Evolutionary conservation across 2,329 filamentous ascomycete genomes (phyloP), one percentile per base, ranked within the genome.

Genomic region (Pseudofabraea citricarpa): DNA sequence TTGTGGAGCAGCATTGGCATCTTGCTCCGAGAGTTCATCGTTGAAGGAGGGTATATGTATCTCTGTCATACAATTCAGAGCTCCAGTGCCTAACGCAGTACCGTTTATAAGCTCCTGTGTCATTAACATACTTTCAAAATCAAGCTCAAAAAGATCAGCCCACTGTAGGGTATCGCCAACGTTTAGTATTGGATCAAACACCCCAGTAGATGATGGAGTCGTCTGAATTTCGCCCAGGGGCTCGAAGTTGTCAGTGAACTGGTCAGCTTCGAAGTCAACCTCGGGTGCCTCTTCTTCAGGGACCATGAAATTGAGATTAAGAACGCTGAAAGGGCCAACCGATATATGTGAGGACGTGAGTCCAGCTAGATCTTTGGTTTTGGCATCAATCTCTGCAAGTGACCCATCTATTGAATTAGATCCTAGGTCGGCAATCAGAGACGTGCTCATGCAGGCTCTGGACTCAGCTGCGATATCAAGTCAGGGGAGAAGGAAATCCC

Each of bases 161-260:
- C 60, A 64, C 22, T 61, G 59, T 4, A 63, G 40, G 13, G 60
- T 58, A 37, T 61, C 60, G 18, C 61, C 55, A 33, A 61, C 40
- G 23, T 41, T 35, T 35, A 35, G 15, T 3, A 35, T 35, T 4
- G 31, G 31, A 35, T 35, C 31, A 41, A 41, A 41, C 18, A 27
- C 3, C 10, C 40, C 40, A n/a, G 22, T 23, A 2, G 40, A 33
- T 35, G 40, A 35, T 4, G 40, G 40, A n/a, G 40, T 41, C 9
- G 27, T 35, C 6, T 35, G 31, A 35, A 35, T 9, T 16, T 40
- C 37, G 27, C 23, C 37, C 21, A 40, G 21, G 6, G 37, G n/a
- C 15, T 27, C 23, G 21, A 40, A 15, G 27, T 3, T 9, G n/a
- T 40, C 37, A 27, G 23, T 18, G 27, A 13, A 8, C 18, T 24